These are phyloP conservation scores for Lagerstroemia fauriei DNA, from an alignment of 441 rosid genomes.

Conservation along the genomic window DNA sequence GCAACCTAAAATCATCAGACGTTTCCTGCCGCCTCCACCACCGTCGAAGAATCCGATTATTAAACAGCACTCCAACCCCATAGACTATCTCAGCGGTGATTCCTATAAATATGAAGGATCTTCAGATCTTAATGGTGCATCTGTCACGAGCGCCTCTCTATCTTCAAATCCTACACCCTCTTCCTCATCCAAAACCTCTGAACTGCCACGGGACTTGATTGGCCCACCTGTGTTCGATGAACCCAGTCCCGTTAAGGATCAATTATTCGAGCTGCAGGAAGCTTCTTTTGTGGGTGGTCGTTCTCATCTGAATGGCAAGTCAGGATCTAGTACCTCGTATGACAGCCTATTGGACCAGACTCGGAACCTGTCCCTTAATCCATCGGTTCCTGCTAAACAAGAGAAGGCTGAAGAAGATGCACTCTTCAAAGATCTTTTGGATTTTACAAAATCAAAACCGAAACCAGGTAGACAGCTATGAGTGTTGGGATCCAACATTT, in stretches of 20 bases:
- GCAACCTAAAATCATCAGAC: slow-evolving; percentile 10
- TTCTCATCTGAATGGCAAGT: neutral
- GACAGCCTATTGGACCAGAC: slow-evolving; percentile 9
- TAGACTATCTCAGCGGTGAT: slow-evolving; percentile 29
- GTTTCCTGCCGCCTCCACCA: slow-evolving; percentile 19
- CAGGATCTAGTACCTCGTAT: neutral
- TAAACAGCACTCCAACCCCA: neutral
- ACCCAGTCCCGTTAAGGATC: neutral
- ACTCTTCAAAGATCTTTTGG: slow-evolving; percentile 9
- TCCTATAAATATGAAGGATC: slow-evolving; percentile 18
- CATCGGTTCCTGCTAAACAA: slow-evolving; percentile 11
- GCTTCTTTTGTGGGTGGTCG: neutral
- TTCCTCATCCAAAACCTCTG: slow-evolving; percentile 5
- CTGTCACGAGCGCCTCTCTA: neutral
- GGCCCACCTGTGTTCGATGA: slow-evolving; percentile 10
- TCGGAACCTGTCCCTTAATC: neutral
- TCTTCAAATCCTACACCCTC: slow-evolving; percentile 6
- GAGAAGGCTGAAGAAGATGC: slow-evolving; percentile 5
- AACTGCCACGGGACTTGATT: neutral
- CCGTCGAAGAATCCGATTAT: slow-evolving; percentile 22
- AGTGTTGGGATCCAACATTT: neutral
- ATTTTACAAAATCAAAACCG: neutral
- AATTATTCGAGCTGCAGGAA: neutral
- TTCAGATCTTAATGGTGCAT: neutral
- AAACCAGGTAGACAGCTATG: neutral